Evolutionary conservation across 768 basidiomycete genomes (phyloP), one percentile per base, ranked within the genome.

Genomic region (Gymnopilus junonius): DNA sequence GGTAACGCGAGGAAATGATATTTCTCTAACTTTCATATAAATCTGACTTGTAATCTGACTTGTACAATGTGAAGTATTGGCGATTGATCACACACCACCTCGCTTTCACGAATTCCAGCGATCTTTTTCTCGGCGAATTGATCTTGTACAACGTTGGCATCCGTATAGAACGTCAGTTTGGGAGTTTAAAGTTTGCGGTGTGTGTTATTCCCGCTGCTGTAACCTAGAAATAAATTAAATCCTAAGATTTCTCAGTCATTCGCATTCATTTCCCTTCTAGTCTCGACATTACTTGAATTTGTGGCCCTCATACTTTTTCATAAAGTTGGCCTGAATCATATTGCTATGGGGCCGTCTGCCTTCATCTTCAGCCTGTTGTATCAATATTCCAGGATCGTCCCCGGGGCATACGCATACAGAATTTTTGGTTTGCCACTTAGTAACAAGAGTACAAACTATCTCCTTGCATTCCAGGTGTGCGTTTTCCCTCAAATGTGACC

Each of bases 131-230:
- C 43, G 87, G 86, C 0, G 87, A 91, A 63, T 67, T 97, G 25
- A 62, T 95, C 4, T 75, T 97, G 1, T 95, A 89, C 76, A 87
- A 87, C 69, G 80, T 87, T 20, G 87, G 85, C 2, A 73, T 93
- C 1, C 84, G 83, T 25, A 82, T 97, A 31, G 96, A 98, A 70
- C 85, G 96, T 57, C 86, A 87, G 42, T 97, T 94, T 70, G 95
- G 96, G 11, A 89, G 89, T 58, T 75, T 91, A 61, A 97, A 97
- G 75, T 97, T 85, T 76, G 93, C 93, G 31, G 94, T 95, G 66
- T 75, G 88, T 66, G 39, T 27, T 23, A n/a, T 45, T 55, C 27
- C 14, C 34, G 2, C 31, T n/a, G 31, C 45, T 5, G 15, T 45
- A 21, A 55, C 57, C 32, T 61, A 55, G 64, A 31, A 59, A 66